A percentile compares a stretch with the other conserved stretches of the same genome.
phyloP scores from a whole-genome alignment of 2,329 filamentous ascomycete genomes.

The Pseudogymnoascus sp. region DNA sequence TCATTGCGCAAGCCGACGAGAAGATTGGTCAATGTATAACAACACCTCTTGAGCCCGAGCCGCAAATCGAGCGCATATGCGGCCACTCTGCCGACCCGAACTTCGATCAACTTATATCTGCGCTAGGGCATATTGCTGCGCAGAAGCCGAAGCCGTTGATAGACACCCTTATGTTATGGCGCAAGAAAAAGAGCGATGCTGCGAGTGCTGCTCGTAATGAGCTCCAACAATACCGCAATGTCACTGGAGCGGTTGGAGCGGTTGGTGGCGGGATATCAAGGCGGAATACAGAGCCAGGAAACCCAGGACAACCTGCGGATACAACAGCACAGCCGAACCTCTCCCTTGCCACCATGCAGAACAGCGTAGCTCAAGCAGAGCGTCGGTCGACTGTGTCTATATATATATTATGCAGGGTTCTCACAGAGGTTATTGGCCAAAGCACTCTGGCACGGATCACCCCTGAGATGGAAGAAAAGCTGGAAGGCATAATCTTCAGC shows the following conservation, averaged over 20 bases:
- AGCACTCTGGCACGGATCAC: conserved; percentile 78
- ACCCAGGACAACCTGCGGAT: conserved; percentile 18
- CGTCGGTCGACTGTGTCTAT: conserved; percentile 90
- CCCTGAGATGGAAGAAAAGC: conserved; percentile 83
- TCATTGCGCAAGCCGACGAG: conserved; percentile 93
- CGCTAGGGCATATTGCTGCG: conserved; percentile 87
- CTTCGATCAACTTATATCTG: conserved; percentile 91
- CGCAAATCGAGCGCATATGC: conserved; percentile 81
- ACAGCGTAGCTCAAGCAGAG: conserved; percentile 72
- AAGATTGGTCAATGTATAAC: conserved; percentile 87
- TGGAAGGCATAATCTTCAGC: conserved; percentile 94
- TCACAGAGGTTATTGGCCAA: conserved; percentile 90
- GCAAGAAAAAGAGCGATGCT: conserved; percentile 89
- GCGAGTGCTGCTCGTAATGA: conserved; percentile 61
- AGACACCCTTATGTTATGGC: conserved; percentile 96
- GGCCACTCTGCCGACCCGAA: conserved; percentile 79
- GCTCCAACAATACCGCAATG: conserved; percentile 45
- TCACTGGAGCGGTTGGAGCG: not conserved
- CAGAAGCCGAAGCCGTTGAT: conserved; percentile 92
- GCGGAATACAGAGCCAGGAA: conserved; percentile 64
- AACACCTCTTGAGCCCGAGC: conserved; percentile 70
- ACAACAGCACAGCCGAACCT: conserved; percentile 9
- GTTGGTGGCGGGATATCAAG: conserved; percentile 42
- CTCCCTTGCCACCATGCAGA: conserved; percentile 44
- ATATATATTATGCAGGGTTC: conserved; percentile 86